phyloP scores from a whole-genome alignment of 2,329 filamentous ascomycete species.

The Ophiosphaerella korrae region DNA sequence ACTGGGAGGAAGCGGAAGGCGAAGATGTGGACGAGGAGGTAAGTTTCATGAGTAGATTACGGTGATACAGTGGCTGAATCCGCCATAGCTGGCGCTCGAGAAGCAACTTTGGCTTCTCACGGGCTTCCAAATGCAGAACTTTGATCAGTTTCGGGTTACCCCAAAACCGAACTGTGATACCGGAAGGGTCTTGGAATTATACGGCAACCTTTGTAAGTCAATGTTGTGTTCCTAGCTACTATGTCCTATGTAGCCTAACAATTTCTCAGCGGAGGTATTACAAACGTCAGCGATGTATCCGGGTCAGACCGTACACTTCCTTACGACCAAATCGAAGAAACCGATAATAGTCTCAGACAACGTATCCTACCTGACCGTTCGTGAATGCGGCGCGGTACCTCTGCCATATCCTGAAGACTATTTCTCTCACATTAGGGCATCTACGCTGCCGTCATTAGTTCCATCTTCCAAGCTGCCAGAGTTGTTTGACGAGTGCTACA shows the following conservation, averaged over 20 bases:
- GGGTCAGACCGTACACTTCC: conserved; percentile 43
- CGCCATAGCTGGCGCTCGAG: conserved; percentile 51
- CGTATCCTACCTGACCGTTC: conserved; percentile 34
- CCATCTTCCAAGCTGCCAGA: conserved; percentile 62
- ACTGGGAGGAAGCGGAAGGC: conserved; percentile 46
- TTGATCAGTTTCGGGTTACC: conserved; percentile 26
- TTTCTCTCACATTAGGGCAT: conserved; percentile 47
- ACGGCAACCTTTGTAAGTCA: conserved; percentile 48
- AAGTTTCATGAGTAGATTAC: not conserved
- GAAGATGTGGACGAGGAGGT: conserved; percentile 54
- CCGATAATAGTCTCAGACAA: conserved; percentile 43
- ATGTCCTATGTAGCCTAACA: conserved; percentile 36
- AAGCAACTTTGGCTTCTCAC: conserved; percentile 68
- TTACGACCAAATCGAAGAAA: conserved; percentile 40
- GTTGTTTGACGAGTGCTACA: conserved; percentile 62
- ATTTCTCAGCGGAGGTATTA: conserved; percentile 49
- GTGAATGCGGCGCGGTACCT: conserved; percentile 50
- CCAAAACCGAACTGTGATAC: conserved; percentile 36
- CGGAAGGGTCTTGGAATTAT: conserved; percentile 46
- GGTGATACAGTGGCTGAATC: conserved; percentile 2
- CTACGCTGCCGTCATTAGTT: conserved; percentile 62
- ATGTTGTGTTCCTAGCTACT: conserved; percentile 15
- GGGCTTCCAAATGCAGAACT: conserved; percentile 52
- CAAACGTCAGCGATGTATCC: conserved; percentile 52
- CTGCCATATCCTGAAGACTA: conserved; percentile 53